phyloP scores from a whole-genome alignment of 371 early-diverging fungal species.

The Haplosporangium sp. region DNA sequence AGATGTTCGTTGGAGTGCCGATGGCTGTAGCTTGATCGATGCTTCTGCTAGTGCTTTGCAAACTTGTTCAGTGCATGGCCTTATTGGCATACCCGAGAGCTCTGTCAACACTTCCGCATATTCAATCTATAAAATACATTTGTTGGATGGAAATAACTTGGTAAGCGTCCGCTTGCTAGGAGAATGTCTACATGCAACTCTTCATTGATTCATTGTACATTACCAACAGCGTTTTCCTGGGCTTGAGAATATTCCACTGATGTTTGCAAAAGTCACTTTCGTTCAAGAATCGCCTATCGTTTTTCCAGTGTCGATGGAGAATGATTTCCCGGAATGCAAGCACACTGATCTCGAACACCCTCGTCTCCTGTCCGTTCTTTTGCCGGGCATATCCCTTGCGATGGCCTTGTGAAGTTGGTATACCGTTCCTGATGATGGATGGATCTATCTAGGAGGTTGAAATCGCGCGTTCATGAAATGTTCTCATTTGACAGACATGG shows the following conservation, averaged over 20 bases:
- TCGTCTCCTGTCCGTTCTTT: slow-evolving; percentile 1
- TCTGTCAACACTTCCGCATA: slow-evolving; percentile 40
- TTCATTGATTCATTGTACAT: background rate
- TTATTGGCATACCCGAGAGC: slow-evolving; percentile 15
- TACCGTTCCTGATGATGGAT: slow-evolving; percentile 34
- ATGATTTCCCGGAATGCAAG: slow-evolving; percentile 49
- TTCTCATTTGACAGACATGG: background rate
- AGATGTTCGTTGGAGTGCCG: slow-evolving; percentile 27
- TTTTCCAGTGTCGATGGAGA: slow-evolving; percentile 36
- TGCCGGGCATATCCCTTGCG: slow-evolving; percentile 26
- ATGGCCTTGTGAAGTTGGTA: slow-evolving; percentile 19
- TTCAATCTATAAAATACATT: slow-evolving; percentile 27
- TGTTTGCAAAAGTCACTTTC: slow-evolving; percentile 48
- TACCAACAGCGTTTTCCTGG: slow-evolving; percentile 28
- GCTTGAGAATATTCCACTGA: slow-evolving; percentile 39
- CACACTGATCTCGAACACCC: slow-evolving; percentile 32
- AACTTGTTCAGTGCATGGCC: slow-evolving; percentile 40
- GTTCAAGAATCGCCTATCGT: slow-evolving; percentile 23
- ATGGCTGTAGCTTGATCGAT: slow-evolving; percentile 24
- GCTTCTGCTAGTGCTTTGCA: slow-evolving; percentile 29
- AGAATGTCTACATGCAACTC: too few relatives aligned
- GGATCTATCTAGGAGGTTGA: slow-evolving; percentile 35
- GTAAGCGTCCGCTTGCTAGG: too few relatives aligned
- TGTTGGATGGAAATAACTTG: too few relatives aligned
- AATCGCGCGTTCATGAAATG: background rate